phyloP scores from a whole-genome alignment of 2,329 filamentous ascomycete genomes.

The Verticillium zaregamsianum region DNA sequence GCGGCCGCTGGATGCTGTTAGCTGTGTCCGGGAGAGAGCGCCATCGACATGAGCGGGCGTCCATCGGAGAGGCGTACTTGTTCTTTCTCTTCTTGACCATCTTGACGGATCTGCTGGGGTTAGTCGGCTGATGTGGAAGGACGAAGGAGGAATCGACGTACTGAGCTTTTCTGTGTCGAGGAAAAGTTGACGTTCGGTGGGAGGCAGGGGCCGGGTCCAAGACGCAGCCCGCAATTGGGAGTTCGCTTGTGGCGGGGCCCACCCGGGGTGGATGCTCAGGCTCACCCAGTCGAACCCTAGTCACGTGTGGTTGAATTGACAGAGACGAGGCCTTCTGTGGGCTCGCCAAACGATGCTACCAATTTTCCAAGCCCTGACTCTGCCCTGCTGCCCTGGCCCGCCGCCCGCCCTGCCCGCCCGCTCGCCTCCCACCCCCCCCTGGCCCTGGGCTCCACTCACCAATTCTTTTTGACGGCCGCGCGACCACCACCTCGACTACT shows the following conservation, averaged over 20 bases:
- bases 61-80: slow-evolving; percentile 52
- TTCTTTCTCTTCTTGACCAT: slow-evolving; percentile 73
- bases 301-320: background rate
- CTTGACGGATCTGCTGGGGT: slow-evolving; percentile 47
- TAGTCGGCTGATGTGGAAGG: slow-evolving; percentile 18
- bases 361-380: background rate
- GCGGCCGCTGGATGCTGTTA: slow-evolving; percentile 65
- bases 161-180: slow-evolving; percentile 12
- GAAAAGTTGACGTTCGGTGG: slow-evolving; percentile 5
- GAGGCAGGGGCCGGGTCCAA: slow-evolving; percentile 4
- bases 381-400: background rate
- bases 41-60: too few relatives aligned
- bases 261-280: background rate
- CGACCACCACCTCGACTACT: background rate
- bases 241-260: background rate
- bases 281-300: background rate
- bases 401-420: background rate
- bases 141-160: slow-evolving; percentile 15
- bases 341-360: background rate
- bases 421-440: background rate
- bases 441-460: slow-evolving; percentile 9
- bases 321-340: background rate
- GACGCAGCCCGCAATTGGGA: background rate
- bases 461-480: slow-evolving; percentile 8
- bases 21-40: slow-evolving; percentile 4